phyloP scores from a whole-genome alignment of 2,329 filamentous ascomycete genomes.

The Diaporthe amygdali region DNA sequence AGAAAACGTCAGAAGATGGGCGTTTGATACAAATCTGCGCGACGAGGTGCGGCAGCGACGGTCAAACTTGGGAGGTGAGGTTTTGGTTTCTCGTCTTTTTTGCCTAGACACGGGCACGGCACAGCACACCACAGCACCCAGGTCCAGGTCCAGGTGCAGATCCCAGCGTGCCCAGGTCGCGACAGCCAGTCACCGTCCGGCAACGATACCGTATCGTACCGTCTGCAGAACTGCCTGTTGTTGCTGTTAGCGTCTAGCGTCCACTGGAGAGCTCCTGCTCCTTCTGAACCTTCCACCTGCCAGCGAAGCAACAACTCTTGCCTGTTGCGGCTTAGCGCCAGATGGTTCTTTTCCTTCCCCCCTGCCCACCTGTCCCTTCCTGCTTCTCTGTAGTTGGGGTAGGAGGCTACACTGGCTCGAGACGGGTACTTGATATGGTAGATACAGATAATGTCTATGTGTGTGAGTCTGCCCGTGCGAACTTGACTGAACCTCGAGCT shows the following conservation, averaged over 20 bases:
- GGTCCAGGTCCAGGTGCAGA: too few species aligned
- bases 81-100: constrained; percentile 13
- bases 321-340: constrained; percentile 13
- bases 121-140: not conserved
- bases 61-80: constrained; percentile 7
- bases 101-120: not conserved
- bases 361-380: not conserved
- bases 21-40: constrained; percentile 15
- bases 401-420: too few species aligned
- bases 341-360: not conserved
- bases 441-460: too few species aligned
- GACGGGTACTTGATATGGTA: too few species aligned
- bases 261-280: constrained; percentile 4
- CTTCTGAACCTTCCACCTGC: constrained; percentile 21
- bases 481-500: not conserved
- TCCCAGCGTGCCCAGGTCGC: too few species aligned
- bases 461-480: too few species aligned
- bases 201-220: not conserved
- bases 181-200: not conserved
- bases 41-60: constrained; percentile 11
- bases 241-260: not conserved
- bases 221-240: not conserved
- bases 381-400: not conserved
- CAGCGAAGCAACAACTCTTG: constrained; percentile 19
- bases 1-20: constrained; percentile 19